phyloP scores from a whole-genome alignment of 208 protist species.

The Leptomonas seymouri region DNA sequence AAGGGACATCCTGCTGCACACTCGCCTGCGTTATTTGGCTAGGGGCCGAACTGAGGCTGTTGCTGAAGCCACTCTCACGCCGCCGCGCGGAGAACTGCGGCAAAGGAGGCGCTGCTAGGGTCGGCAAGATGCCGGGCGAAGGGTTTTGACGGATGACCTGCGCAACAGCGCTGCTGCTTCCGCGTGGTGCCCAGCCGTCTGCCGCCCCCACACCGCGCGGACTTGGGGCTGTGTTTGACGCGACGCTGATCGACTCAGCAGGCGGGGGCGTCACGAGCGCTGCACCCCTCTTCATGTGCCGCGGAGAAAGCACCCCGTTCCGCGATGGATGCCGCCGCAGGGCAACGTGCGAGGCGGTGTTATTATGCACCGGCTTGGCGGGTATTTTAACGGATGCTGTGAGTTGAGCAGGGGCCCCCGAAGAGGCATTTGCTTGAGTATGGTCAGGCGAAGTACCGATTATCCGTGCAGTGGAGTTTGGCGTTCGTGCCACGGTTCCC shows the following conservation, averaged over 20 bases:
- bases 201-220: background rate
- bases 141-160: background rate
- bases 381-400: background rate
- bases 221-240: background rate
- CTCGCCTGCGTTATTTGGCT: constrained; percentile 8
- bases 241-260: background rate
- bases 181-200: constrained; percentile 11
- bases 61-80: background rate
- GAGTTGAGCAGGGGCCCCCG: background rate
- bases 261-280: constrained; percentile 3
- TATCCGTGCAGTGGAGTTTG: no score
- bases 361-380: background rate
- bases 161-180: background rate
- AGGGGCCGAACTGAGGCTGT: constrained; percentile 11
- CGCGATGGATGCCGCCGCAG: background rate
- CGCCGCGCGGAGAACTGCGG: background rate
- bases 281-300: constrained; percentile 4
- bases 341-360: background rate
- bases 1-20: background rate
- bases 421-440: no score
- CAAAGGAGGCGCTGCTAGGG: background rate
- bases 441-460: no score
- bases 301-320: constrained; percentile 2
- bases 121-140: background rate
- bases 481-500: background rate